Base-by-base conservation (phyloP, 805 yeast genomes). In the Ogataea degrootiae region DNA sequence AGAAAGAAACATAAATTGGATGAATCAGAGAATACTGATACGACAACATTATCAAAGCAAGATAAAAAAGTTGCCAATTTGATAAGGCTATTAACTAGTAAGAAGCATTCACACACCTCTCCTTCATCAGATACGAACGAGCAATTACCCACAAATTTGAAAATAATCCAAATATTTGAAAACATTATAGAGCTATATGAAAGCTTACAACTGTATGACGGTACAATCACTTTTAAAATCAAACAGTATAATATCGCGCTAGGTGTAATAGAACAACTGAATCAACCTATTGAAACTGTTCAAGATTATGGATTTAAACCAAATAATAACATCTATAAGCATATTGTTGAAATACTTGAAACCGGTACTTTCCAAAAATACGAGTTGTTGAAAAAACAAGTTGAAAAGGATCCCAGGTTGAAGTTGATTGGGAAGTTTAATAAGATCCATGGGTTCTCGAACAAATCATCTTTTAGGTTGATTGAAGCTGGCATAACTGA, bases 391-490 rank as follows among this genome's bases (percentile, higher is more conserved):
- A 48, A 50, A 33, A 38, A 43, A 17, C 42, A 39, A 34, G 42
- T 57, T 11, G 26, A 38, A 34, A 45, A 47, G 1, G 61, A 69
- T 43, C 60, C 60, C 12, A 49, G 58, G 15, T 43, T 60, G 14
- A 47, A 55, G 14, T 52, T 63, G 3, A 43, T 75, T 34, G 56
- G 59, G 19, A 45, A 58, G 38, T 69, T 80, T 39, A 60, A 65
- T 37, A 63, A 69, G 1, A 69, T 80, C 3, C 69, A 73, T 53
- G 82, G 83, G 0, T 80, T 80, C 8, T 84, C 83, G 0, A 63
- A 68, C 4, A 54, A 45, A 6, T 59, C 62, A 4, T 78, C 83
- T 0, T 52, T 59, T 23, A 56, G 62, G 42, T 71, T 79, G 41
- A 50, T 62, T 6, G 62, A 67, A 46, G 75, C 77, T 4, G 54